Conservation (phyloP, 2,329 filamentous ascomycete genomes). For the Corinectria fuckeliana region DNA sequence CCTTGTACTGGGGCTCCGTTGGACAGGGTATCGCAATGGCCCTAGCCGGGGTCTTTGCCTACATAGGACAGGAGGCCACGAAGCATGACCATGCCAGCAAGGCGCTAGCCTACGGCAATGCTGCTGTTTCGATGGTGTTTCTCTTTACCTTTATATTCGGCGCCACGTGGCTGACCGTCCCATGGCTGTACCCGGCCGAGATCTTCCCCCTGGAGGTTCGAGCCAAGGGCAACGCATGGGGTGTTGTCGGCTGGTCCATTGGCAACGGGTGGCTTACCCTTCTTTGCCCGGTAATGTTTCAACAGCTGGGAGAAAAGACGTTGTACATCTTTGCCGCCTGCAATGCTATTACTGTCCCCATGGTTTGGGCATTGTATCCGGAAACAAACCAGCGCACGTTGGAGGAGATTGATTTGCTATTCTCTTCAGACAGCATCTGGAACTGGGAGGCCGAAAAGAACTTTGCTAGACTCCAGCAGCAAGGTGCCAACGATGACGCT, state of each 20-base stretch:
- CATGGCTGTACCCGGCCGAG: constrained; percentile 72
- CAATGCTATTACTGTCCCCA: constrained; percentile 69
- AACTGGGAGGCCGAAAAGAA: constrained; percentile 73
- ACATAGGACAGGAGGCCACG: constrained; percentile 32
- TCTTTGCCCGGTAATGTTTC: constrained; percentile 66
- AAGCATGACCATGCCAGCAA: constrained; percentile 21
- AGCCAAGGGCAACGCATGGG: constrained; percentile 78
- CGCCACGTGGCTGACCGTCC: constrained; percentile 58
- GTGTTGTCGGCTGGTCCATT: constrained; percentile 78
- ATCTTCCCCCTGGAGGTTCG: constrained; percentile 76
- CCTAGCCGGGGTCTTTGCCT: constrained; percentile 39
- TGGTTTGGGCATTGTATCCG: constrained; percentile 77
- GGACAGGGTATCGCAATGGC: constrained; percentile 40
- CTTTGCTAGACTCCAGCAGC: no score
- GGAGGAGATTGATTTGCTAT: constrained; percentile 77
- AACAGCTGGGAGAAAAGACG: constrained; percentile 70
- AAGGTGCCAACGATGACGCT: no score
- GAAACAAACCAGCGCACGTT: constrained; percentile 77
- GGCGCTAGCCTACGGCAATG: constrained; percentile 61
- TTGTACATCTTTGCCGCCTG: constrained; percentile 75
- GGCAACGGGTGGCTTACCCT: constrained; percentile 71
- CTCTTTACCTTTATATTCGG: constrained; percentile 52
- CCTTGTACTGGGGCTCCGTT: constrained; percentile 44
- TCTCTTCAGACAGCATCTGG: constrained; percentile 71
- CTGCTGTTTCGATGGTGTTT: constrained; percentile 75